These are phyloP conservation scores for Syzygium syzygioides DNA, from an alignment of 441 rosid genomes.

Conservation along the genomic window DNA sequence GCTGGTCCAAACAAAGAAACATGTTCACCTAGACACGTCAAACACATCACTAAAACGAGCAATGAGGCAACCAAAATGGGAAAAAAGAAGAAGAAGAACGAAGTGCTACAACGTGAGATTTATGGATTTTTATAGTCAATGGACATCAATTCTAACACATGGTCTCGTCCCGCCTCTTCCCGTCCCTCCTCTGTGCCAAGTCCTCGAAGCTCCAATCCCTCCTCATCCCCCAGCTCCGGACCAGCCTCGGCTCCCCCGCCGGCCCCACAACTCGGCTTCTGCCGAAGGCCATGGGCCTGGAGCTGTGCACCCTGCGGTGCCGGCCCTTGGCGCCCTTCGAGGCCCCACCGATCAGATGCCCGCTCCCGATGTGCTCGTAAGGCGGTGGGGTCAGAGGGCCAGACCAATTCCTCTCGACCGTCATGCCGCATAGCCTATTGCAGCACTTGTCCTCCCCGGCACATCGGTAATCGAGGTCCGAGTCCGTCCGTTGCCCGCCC, in stretches of 20 bases:
- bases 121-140: background rate
- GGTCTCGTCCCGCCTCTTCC: background rate
- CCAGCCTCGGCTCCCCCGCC: background rate
- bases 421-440: background rate
- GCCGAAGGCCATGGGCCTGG: background rate
- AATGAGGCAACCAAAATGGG: background rate
- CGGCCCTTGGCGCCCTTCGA: background rate
- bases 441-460: background rate
- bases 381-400: background rate
- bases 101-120: background rate
- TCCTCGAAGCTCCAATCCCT: conserved; percentile 8
- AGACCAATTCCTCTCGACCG: background rate
- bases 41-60: background rate
- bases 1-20: background rate
- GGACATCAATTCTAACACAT: background rate
- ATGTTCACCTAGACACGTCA: background rate
- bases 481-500: background rate
- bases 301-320: background rate
- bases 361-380: background rate
- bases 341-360: background rate
- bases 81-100: too few species aligned
- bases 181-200: conserved; percentile 1
- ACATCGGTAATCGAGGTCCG: background rate
- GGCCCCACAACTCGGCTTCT: background rate
- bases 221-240: conserved; percentile 6